phyloP scores from a whole-genome alignment of 805 yeast genomes.

The Candida alai region DNA sequence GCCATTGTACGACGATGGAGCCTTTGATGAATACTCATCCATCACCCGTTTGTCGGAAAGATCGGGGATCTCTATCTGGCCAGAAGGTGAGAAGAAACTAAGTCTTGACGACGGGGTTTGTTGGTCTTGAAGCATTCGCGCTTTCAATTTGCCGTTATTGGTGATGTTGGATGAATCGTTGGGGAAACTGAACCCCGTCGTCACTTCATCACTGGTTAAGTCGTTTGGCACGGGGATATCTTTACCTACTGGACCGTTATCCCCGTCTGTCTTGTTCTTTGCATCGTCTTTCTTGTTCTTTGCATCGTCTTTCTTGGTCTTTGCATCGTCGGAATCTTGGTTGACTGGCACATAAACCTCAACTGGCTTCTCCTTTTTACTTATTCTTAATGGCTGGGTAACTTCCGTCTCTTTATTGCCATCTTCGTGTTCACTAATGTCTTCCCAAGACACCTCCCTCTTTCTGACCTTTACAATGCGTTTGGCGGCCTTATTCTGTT shows the following conservation, averaged over 20 bases:
- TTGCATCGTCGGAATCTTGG: background rate
- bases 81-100: conserved; percentile 17
- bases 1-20: conserved; percentile 18
- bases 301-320: too few species aligned
- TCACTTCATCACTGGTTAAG: conserved; percentile 9
- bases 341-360: conserved; percentile 5
- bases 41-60: conserved; percentile 19
- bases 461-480: background rate
- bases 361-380: conserved; percentile 5
- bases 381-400: conserved; percentile 14
- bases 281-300: conserved; percentile 1
- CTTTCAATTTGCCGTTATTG: conserved; percentile 19
- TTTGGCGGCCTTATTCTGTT: background rate
- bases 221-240: too few species aligned
- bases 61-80: conserved; percentile 43
- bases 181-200: conserved; percentile 31
- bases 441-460: conserved; percentile 1
- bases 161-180: conserved; percentile 31
- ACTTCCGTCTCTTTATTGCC: conserved; percentile 7
- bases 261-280: too few species aligned
- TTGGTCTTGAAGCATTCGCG: conserved; percentile 12
- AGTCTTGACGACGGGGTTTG: conserved; percentile 15
- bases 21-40: conserved; percentile 11
- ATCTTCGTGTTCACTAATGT: conserved; percentile 3
- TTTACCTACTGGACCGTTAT: conserved; percentile 38